Evolutionary conservation across 1,284 basidiomycete species (phyloP).

Genomic region (Ustilago loliicola): DNA sequence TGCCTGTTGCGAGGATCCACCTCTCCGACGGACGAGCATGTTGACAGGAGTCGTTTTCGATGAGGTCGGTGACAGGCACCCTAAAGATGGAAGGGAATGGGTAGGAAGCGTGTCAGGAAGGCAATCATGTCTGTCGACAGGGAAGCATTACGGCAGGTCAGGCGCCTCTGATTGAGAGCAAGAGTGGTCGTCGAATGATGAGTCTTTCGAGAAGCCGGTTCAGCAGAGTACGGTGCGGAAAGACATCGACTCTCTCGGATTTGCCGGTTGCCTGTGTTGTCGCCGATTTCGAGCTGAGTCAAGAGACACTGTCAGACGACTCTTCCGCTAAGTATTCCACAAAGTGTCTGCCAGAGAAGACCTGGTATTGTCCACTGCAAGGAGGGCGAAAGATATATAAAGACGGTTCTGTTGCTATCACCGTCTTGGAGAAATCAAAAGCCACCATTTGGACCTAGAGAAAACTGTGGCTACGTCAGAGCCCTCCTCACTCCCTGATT

Average conservation of each 20-base stretch:
- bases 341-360: background rate
- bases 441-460: too few relatives aligned
- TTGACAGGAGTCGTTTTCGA: background rate
- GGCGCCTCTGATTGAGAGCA: background rate
- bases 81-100: background rate
- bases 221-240: constrained; percentile 22
- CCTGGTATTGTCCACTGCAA: background rate
- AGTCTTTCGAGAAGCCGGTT: background rate
- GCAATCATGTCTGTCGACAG: background rate
- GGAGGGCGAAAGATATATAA: background rate
- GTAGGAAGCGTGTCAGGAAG: background rate
- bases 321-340: background rate
- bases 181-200: background rate
- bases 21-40: background rate
- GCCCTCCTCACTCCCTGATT: too few relatives aligned
- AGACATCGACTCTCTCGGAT: background rate
- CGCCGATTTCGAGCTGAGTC: constrained; percentile 19
- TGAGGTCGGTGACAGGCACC: background rate
- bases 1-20: background rate
- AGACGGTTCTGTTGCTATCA: background rate
- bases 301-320: background rate
- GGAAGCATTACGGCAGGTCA: background rate
- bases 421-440: background rate
- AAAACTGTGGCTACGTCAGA: too few relatives aligned
- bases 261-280: constrained; percentile 5